These are phyloP conservation scores for Rhizopus delemar DNA, from an alignment of 371 early-diverging fungal species.

Conservation along the genomic window DNA sequence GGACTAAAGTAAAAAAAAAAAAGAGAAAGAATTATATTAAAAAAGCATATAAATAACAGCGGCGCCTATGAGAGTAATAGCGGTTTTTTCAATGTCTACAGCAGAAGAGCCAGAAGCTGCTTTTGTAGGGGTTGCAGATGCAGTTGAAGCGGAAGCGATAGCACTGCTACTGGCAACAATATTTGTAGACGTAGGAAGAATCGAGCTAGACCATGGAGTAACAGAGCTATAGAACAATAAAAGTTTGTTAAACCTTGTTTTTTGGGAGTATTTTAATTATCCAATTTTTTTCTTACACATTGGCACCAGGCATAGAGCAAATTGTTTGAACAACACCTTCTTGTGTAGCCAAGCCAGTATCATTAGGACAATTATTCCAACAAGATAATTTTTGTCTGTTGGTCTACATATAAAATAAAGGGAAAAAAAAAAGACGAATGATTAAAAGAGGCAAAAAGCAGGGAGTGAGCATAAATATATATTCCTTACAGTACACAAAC, in stretches of 20 bases:
- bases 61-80: slow-evolving; percentile 18
- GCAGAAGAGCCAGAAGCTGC: slow-evolving; percentile 23
- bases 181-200: slow-evolving; percentile 19
- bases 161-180: slow-evolving; percentile 16
- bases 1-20: slow-evolving; percentile 2
- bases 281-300: slow-evolving; percentile 25
- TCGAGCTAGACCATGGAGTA: slow-evolving; percentile 27
- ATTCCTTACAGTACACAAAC: neutral
- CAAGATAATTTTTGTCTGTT: slow-evolving; percentile 30
- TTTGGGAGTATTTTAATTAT: too few relatives aligned
- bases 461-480: neutral
- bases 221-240: slow-evolving; percentile 21
- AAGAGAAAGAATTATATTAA: slow-evolving; percentile 7
- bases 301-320: slow-evolving; percentile 36
- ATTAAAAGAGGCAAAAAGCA: too few relatives aligned
- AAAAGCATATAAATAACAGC: slow-evolving; percentile 22
- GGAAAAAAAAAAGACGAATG: neutral
- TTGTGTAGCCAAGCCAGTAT: slow-evolving; percentile 21
- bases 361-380: slow-evolving; percentile 32
- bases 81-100: slow-evolving; percentile 18
- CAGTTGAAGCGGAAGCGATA: slow-evolving; percentile 14
- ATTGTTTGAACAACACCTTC: slow-evolving; percentile 11
- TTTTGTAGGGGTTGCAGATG: slow-evolving; percentile 18
- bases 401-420: slow-evolving; percentile 19
- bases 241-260: neutral